Base-by-base conservation (phyloP, 2,329 filamentous ascomycete genomes). In the Polychaeton citri region DNA sequence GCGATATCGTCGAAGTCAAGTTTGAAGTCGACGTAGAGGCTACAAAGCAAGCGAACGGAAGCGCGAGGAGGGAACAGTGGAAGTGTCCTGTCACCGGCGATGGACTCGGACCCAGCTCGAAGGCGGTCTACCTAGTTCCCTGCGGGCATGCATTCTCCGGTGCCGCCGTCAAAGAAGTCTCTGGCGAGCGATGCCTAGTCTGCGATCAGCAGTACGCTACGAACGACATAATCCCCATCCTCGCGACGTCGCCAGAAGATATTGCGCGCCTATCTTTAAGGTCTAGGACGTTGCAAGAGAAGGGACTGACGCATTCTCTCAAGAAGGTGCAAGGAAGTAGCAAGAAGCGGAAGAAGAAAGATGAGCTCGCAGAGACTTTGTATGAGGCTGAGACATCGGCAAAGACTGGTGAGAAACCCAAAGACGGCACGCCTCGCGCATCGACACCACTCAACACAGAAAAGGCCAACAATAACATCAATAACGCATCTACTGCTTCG, bases 61-160 rank as follows among this genome's bases (percentile, higher is more conserved):
- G 35, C 32, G 36, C n/a, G 73, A 79, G 49, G 71, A 28, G 24
- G 15, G 24, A 10, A 28, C 12, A 68, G 38, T 87, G 79, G 72
- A 72, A 84, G 19, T 98, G 90, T 52, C 87, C 88, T 0, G 73
- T 96, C 37, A 93, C 87, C 2, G 74, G 81, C 50, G 93, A 92
- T 55, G 78, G 81, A 55, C 62, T 98, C 17, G 90, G 90, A 0
- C 77, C 86, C 0, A 69, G 69, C 4, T 77, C 79, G 12, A 88
- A 80, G 58, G 71, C 85, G 1, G 84, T 93, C 2, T 98, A 96
- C 51, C 52, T 98, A 2, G 83, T 96, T 4, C 90, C 90, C 0
- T 98, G 90, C 51, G 92, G 90, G 0, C 92, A 98, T 64, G 87
- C 84, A 1, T 96, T 96, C 60, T 79, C 84, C 1, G 86, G 92